phyloP scores from a whole-genome alignment of 257 asterid species.

The Solanum bulbocastanum region DNA sequence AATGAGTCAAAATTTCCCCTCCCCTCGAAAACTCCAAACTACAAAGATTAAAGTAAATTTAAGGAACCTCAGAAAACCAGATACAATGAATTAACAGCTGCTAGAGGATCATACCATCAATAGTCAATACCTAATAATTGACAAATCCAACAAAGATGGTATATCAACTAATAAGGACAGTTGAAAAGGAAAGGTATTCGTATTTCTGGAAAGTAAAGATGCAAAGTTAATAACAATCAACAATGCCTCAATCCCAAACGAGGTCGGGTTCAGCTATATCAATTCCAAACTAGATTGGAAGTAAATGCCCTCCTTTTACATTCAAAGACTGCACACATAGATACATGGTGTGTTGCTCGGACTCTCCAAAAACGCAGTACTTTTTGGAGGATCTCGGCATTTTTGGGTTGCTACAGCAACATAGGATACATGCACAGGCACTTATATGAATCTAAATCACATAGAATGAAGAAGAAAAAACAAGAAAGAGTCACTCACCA shows the following conservation, averaged over 20 bases:
- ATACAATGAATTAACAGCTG: not conserved
- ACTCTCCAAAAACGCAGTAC: not conserved
- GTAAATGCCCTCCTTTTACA: not conserved
- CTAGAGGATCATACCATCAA: not conserved
- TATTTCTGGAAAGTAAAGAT: not conserved
- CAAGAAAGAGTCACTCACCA: slow-evolving; percentile 24
- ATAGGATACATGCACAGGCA: not conserved
- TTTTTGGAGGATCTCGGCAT: not conserved
- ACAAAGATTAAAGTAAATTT: not conserved
- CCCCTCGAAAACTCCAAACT: not conserved
- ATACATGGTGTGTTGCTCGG: not conserved
- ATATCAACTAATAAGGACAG: not conserved
- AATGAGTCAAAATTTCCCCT: not conserved
- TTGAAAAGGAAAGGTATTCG: not conserved
- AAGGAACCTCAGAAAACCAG: not conserved
- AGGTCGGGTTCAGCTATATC: not conserved
- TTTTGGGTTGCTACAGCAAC: not conserved
- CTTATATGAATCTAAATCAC: not conserved
- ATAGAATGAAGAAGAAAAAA: not conserved
- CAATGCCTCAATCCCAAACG: not conserved
- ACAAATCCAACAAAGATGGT: not conserved
- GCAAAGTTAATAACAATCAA: not conserved
- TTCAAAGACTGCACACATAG: not conserved
- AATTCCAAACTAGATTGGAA: not conserved
- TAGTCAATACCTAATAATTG: not conserved